Percentiles rank a stretch among this genome's conserved stretches.
These are phyloP conservation scores for Evansstolkia leycettana DNA, from an alignment of 495 filamentous ascomycete species.

Conservation along the genomic window DNA sequence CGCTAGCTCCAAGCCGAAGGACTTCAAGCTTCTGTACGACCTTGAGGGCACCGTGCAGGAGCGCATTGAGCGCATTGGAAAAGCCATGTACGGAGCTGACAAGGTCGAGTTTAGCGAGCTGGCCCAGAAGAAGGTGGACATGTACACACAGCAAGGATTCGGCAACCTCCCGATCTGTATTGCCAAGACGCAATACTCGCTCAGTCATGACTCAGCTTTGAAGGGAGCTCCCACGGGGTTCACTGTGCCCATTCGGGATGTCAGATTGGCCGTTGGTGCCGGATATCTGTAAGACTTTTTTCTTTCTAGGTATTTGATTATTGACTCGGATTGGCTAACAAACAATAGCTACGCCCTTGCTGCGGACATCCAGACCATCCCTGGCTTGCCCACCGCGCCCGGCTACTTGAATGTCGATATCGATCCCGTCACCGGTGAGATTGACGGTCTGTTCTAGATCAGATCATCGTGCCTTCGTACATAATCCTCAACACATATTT, in stretches of 20 bases:
- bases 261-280: slow-evolving; percentile 84
- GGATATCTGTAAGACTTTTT: slow-evolving; percentile 63
- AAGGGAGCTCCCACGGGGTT: slow-evolving; percentile 97
- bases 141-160: slow-evolving; percentile 85
- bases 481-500: background rate
- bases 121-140: slow-evolving; percentile 91
- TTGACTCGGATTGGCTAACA: slow-evolving; percentile 3
- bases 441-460: slow-evolving; percentile 84
- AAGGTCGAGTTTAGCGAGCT: slow-evolving; percentile 88
- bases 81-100: slow-evolving; percentile 85
- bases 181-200: slow-evolving; percentile 95
- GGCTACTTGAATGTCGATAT: slow-evolving; percentile 96
- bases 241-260: slow-evolving; percentile 88
- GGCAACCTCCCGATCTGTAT: slow-evolving; percentile 89
- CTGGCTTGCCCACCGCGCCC: slow-evolving; percentile 86
- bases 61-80: slow-evolving; percentile 83
- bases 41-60: slow-evolving; percentile 72
- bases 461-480: background rate
- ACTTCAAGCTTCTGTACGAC: slow-evolving; percentile 81
- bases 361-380: slow-evolving; percentile 97
- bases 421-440: slow-evolving; percentile 85
- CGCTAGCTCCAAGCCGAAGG: slow-evolving; percentile 70
- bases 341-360: slow-evolving; percentile 69
- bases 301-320: background rate
- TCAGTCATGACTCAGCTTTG: slow-evolving; percentile 84